Evolutionary conservation across 805 yeast species (phyloP), one percentile per base, ranked within the genome.

Genomic region (Metschnikowia henanensis): DNA sequence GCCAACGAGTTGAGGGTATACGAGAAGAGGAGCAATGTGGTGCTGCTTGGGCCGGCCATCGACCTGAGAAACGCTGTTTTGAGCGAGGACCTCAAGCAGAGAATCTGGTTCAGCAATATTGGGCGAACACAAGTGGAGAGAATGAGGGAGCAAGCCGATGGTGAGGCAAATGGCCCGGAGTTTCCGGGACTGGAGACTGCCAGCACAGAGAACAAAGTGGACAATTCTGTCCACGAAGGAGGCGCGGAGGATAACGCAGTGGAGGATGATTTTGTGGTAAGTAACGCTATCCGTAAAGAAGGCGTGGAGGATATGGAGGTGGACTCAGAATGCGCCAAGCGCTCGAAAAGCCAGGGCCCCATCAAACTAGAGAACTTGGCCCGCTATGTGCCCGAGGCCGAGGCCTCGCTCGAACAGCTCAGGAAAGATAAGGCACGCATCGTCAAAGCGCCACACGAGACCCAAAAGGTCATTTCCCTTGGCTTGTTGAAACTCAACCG

Each of bases 21-120:
- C 49, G 43, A 56, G 50, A 39, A 48, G 45, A 34, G 57, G 51
- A 43, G 68, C 54, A 43, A 47, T 49, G 58, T 53, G 28, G 56
- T 57, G 34, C 63, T 74, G 7, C 68, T 70, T 53, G 75, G 68
- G 10, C 75, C 75, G 5, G 38, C 47, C 1, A 31, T 49, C 10
- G 75, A 70, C 46, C 68, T 66, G 59, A 57, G 58, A 30, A 65
- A 61, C 17, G 47, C 63, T 2, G 65, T 67, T 18, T 57, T 70
- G 10, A 60, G 66, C n/a, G 59, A 58, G 20, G 56, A 55, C 15
- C 56, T 64, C 21, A 66, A 64, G 42, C 58, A 58, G 18, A 59
- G 61, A 30, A 59, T 71, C 15, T 71, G 76, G 76, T 58, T 64
- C 30, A 61, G 62, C 40, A 73, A 69, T 47, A 55, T 71, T 19